Conservation (phyloP, 2,329 filamentous ascomycete species). For the Rhynchosporium agropyri region DNA sequence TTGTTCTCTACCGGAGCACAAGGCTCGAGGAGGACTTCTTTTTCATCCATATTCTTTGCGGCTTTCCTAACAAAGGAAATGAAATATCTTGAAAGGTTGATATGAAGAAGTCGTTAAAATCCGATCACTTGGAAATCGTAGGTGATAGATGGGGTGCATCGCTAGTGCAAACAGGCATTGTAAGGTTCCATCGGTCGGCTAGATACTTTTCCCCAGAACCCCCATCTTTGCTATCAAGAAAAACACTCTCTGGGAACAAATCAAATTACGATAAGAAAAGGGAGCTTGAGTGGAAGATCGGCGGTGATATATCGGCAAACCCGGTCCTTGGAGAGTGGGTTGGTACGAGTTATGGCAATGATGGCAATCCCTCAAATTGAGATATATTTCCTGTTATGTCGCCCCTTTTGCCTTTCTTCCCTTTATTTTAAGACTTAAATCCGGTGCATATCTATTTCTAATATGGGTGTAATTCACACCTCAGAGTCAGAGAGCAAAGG, state of each 20-base stretch:
- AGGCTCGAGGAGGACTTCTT: constrained; percentile 6
- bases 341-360: background rate
- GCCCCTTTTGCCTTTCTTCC: background rate
- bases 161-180: background rate
- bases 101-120: background rate
- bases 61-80: background rate
- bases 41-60: constrained; percentile 14
- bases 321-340: constrained; percentile 4
- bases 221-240: constrained; percentile 13
- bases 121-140: background rate
- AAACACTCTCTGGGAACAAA: background rate
- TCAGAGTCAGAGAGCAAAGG: constrained; percentile 15
- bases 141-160: constrained; percentile 12
- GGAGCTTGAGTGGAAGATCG: background rate
- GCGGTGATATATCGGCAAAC: constrained; percentile 8
- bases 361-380: background rate
- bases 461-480: constrained; percentile 6
- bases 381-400: background rate
- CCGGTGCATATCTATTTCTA: background rate
- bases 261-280: constrained; percentile 8
- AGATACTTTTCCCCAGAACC: background rate
- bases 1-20: background rate
- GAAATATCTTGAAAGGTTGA: background rate
- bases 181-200: background rate
- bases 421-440: background rate